Base-by-base conservation (phyloP, 2,329 filamentous ascomycete genomes). In the Penicillium sp. region DNA sequence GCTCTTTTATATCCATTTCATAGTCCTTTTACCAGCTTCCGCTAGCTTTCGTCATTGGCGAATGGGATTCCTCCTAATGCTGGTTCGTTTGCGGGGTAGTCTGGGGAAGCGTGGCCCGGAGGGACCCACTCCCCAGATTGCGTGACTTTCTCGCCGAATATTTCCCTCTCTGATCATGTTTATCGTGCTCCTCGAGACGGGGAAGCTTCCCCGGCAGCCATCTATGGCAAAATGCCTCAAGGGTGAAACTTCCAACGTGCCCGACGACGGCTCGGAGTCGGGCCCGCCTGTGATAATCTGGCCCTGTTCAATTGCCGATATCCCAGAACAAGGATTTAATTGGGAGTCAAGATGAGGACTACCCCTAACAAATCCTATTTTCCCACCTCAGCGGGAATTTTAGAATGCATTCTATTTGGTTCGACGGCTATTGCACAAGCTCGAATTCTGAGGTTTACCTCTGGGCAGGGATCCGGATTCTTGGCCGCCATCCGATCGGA, bases 51-150 rank as follows among this genome's bases (percentile, higher is more conserved):
- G 48, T 50, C 31, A 50, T 38, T 11, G 14, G 20, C 48, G 31
- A 22, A 20, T 22, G 15, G 31, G 31, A 38, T 17, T 22, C n/a
- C 11, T 17, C 17, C 5, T 14, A 14, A 11, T 14, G 11, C 31
- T 37, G 17, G 12, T 12, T 37, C n/a, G 5, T 50, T 50, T 50
- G 48, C 48, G 48, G 48, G 48, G 48, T 38, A 50, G 48, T 50
- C 48, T 50, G 48, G 48, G 34, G 48, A 50, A 50, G 43, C n/a
- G 17, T 50, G n/a, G 48, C 31, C 34, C 17, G 8, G 28, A 20
- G 34, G 17, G 48, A 50, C 48, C 48, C 48, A 38, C 48, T 22
- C n/a, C 17, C n/a, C 48, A 38, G 48, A 7, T 25, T 50, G 7
- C 22, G 34, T 14, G 34, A 8, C 31, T 35, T 50, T 8, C 10